phyloP scores from a whole-genome alignment of 2,329 filamentous ascomycete genomes.

The Polychaeton citri region DNA sequence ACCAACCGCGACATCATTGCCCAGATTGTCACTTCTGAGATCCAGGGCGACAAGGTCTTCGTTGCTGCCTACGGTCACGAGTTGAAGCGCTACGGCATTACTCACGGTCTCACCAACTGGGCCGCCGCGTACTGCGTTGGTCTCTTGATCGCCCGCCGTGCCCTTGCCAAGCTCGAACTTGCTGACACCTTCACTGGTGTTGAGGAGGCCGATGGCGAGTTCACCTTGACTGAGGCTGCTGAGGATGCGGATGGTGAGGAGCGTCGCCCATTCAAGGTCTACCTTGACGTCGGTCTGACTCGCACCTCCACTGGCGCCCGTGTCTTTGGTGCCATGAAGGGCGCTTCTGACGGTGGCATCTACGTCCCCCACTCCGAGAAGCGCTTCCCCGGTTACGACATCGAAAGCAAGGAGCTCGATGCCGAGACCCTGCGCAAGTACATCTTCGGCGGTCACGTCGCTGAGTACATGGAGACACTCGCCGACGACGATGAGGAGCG shows the following conservation, averaged over 20 bases:
- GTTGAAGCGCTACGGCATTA: constrained; percentile 93
- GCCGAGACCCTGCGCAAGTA: constrained; percentile 95
- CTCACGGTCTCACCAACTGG: constrained; percentile 99
- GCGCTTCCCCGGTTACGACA: constrained; percentile 97
- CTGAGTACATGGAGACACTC: constrained; percentile 99
- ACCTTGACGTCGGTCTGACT: constrained; percentile 93
- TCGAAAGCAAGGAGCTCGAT: constrained; percentile 95
- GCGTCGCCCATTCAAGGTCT: constrained; percentile 97
- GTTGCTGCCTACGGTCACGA: constrained; percentile 88
- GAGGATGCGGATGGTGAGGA: constrained; percentile 67
- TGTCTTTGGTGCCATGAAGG: constrained; percentile 99
- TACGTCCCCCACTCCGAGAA: constrained; percentile 97
- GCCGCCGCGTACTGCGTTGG: constrained; percentile 92
- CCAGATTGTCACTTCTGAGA: constrained; percentile 94
- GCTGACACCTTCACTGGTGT: constrained; percentile 90
- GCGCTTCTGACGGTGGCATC: constrained; percentile 95
- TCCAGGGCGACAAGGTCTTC: constrained; percentile 96
- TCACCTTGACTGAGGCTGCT: constrained; percentile 82
- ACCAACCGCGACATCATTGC: constrained; percentile 88
- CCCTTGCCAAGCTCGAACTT: constrained; percentile 90
- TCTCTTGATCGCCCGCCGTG: constrained; percentile 91
- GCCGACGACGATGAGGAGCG: constrained; percentile 99
- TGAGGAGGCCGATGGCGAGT: constrained; percentile 94
- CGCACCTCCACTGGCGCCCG: constrained; percentile 97
- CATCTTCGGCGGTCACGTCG: constrained; percentile 96